Base-by-base conservation (phyloP, 163 green algal genomes). In the Volvox carteri region DNA sequence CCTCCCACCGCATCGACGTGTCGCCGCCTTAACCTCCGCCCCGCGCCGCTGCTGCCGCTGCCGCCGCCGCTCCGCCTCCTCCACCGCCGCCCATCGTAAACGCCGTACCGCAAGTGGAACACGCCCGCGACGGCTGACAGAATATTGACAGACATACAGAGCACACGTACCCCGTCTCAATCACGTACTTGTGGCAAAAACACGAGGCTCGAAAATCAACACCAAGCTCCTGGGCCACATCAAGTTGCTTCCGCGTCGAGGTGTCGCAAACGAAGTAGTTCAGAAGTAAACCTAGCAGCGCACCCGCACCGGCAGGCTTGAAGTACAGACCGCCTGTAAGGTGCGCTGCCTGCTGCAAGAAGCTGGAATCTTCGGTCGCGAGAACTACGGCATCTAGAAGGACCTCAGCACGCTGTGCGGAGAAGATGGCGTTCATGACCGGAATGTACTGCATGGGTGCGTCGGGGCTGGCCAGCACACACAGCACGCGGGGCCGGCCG, bases 351-450 rank as follows among this genome's bases (percentile, higher is more conserved):
- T 99, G 97, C 70, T 95, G 93, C 21, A 96, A 65, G 72, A 93
- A 90, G 41, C n/a, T 78, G 5, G 94, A 97, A 48, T 98, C 93
- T 8, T 60, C 62, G 1, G 28, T 25, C 0, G 89, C 92, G 50
- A 98, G 76, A 65, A 97, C 92, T 78, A 96, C 95, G 0, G 93
- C 92, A 86, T 99, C 97, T 0, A 99, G 92, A 4, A 94, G 84
- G 0, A 98, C 91, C 4, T 91, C 85, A 39, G 90, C 87, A 30
- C 93, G 91, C 92, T 98, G 78, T 86, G 97, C 97, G 8, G 95
- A 96, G 88, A 99, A 99, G 42, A 99, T 97, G 68, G 94, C 86
- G 80, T 99, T 99, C 97, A 99, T 99, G 28, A 96, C 78, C 0
- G 97, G 86, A 35, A 99, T 97, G 93, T 99, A 99, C 76, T 98